Conservation (phyloP, 208 protist species). For the Trypanosoma conorhini region DNA sequence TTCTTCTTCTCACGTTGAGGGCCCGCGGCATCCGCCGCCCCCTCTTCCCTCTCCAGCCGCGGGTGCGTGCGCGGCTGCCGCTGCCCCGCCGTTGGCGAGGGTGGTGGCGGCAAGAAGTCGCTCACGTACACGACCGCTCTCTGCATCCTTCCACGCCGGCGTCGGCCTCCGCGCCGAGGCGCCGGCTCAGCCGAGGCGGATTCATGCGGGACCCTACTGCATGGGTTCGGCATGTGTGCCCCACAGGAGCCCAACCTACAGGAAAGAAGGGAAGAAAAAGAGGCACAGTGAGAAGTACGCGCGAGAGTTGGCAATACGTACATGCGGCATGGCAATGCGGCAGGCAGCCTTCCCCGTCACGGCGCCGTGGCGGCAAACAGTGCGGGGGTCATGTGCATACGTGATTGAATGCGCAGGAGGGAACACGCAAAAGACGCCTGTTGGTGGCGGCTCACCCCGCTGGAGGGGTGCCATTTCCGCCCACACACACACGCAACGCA, state of each 20-base stretch:
- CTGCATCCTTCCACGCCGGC: neutral
- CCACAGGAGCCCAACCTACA: neutral
- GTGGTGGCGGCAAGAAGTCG: slow-evolving; percentile 1
- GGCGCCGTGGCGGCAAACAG: neutral
- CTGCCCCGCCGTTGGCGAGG: neutral
- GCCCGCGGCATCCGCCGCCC: neutral
- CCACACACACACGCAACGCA: too few species aligned
- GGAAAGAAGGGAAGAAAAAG: neutral
- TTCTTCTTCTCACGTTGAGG: neutral
- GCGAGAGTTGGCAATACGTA: neutral
- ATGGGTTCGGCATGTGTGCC: neutral
- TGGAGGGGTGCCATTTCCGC: too few species aligned
- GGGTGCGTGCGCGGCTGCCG: neutral
- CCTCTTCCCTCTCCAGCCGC: neutral
- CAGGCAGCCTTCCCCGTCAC: neutral
- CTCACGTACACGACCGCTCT: slow-evolving; percentile 2
- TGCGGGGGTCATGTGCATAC: neutral
- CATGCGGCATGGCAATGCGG: neutral
- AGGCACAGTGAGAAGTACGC: neutral
- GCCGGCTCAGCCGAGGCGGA: neutral
- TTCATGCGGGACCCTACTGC: neutral
- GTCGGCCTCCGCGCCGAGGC: neutral
- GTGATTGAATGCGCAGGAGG: neutral
- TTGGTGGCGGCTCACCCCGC: too few species aligned
- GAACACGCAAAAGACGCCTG: too few species aligned